Percentiles rank a stretch among this genome's conserved stretches.
Conservation (phyloP, 2,329 filamentous ascomycete species). For the Pseudonectria foliicola region DNA sequence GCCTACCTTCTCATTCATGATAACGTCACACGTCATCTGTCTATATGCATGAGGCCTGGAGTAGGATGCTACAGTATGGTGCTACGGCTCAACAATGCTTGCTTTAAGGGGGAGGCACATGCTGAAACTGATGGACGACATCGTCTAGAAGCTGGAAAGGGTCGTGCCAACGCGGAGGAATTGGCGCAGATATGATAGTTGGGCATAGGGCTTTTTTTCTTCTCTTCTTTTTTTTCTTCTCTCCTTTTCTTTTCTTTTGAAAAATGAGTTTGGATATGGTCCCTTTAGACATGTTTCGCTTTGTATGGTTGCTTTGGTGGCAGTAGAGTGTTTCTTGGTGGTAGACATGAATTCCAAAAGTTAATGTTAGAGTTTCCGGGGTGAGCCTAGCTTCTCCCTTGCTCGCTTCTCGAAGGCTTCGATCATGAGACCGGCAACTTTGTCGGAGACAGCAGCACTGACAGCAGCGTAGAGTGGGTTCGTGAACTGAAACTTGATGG, state of each 20-base stretch:
- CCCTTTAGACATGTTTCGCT: slow-evolving; percentile 16
- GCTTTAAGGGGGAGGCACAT: too few species aligned
- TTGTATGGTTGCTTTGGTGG: slow-evolving; percentile 12
- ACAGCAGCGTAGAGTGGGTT: slow-evolving; percentile 84
- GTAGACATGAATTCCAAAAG: slow-evolving; percentile 1
- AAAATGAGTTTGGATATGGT: slow-evolving; percentile 18
- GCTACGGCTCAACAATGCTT: slow-evolving; percentile 13
- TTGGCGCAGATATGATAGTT: slow-evolving; percentile 19
- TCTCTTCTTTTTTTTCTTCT: too few species aligned
- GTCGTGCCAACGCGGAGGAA: too few species aligned
- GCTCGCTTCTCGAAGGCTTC: slow-evolving; percentile 86
- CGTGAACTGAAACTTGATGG: slow-evolving; percentile 74
- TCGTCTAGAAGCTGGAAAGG: too few species aligned
- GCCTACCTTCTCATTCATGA: slow-evolving; percentile 10
- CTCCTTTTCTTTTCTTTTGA: too few species aligned
- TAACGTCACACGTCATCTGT: slow-evolving; percentile 19
- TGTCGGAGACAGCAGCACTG: slow-evolving; percentile 73
- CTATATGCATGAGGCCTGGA: slow-evolving; percentile 24
- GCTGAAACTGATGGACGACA: too few species aligned
- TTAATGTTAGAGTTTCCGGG: slow-evolving; percentile 8
- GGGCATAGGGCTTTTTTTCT: slow-evolving; percentile 9
- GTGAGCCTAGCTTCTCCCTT: slow-evolving; percentile 32
- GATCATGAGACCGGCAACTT: slow-evolving; percentile 83
- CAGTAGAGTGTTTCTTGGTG: slow-evolving; percentile 1
- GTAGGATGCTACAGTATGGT: slow-evolving; percentile 25